Conservation (phyloP, 805 yeast species). For the Zygosaccharomyces siamensis region DNA sequence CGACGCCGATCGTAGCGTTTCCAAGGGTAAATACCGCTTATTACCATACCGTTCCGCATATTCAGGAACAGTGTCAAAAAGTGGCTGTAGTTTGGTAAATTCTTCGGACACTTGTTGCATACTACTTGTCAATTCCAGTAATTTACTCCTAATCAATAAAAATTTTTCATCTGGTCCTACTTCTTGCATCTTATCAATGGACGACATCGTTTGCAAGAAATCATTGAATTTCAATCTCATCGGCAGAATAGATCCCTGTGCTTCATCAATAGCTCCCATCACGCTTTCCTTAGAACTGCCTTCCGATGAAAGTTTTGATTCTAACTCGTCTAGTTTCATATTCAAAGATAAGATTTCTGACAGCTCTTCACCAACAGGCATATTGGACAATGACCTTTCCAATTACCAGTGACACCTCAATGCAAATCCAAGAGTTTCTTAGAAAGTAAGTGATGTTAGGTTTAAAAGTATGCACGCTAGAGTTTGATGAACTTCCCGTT, state of each 20-base stretch:
- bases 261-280: slow-evolving; percentile 6
- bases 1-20: slow-evolving; percentile 15
- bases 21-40: slow-evolving; percentile 25
- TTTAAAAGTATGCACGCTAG: background rate
- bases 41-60: slow-evolving; percentile 18
- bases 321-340: slow-evolving; percentile 20
- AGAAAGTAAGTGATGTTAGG: background rate
- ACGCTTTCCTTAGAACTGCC: slow-evolving; percentile 15
- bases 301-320: slow-evolving; percentile 13
- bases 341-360: slow-evolving; percentile 11
- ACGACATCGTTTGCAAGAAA: slow-evolving; percentile 24
- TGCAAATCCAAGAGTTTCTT: background rate
- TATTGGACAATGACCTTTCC: slow-evolving; percentile 1
- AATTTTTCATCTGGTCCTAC: slow-evolving; percentile 22
- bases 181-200: slow-evolving; percentile 12
- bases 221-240: slow-evolving; percentile 27
- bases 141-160: slow-evolving; percentile 15
- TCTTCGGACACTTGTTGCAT: slow-evolving; percentile 25
- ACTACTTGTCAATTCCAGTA: slow-evolving; percentile 20
- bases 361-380: slow-evolving; percentile 6
- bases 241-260: slow-evolving; percentile 19
- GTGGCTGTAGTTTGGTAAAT: slow-evolving; percentile 21
- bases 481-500: background rate
- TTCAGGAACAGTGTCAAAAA: slow-evolving; percentile 26
- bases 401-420: background rate